These are phyloP conservation scores for Huiozyma sinensis DNA, from an alignment of 805 yeast species.

Conservation along the genomic window DNA sequence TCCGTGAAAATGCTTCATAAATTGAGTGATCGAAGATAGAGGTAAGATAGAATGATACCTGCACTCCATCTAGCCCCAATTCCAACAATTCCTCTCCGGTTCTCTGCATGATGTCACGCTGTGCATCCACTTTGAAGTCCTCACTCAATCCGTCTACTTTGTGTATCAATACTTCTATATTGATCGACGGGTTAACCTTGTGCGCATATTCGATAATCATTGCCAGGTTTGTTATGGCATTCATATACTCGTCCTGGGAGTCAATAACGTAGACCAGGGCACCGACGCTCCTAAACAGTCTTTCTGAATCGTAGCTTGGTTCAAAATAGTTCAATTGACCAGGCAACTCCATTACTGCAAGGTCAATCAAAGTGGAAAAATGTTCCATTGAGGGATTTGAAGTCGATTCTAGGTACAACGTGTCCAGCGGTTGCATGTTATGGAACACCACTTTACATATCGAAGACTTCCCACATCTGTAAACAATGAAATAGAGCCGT, in stretches of 20 bases:
- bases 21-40: constrained; percentile 93
- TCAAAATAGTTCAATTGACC: constrained; percentile 88
- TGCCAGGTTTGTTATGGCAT: constrained; percentile 81
- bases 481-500: not conserved
- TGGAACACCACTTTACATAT: constrained; percentile 94
- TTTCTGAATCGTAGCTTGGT: constrained; percentile 69
- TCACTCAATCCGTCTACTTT: constrained; percentile 93
- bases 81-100: constrained; percentile 88
- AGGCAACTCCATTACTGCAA: constrained; percentile 88
- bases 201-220: constrained; percentile 82
- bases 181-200: constrained; percentile 71
- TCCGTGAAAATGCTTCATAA: constrained; percentile 88
- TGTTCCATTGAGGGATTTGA: constrained; percentile 80
- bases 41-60: constrained; percentile 82
- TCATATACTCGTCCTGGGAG: constrained; percentile 87
- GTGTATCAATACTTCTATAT: constrained; percentile 88
- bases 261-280: constrained; percentile 92
- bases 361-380: constrained; percentile 72
- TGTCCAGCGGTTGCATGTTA: constrained; percentile 91
- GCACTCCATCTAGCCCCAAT: constrained; percentile 82
- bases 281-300: constrained; percentile 71
- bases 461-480: constrained; percentile 82
- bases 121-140: constrained; percentile 89
- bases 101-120: constrained; percentile 91
- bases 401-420: constrained; percentile 81